Evolutionary conservation across 768 basidiomycete genomes (phyloP), one percentile per base, ranked within the genome.

Genomic region (Pisolithus albus): DNA sequence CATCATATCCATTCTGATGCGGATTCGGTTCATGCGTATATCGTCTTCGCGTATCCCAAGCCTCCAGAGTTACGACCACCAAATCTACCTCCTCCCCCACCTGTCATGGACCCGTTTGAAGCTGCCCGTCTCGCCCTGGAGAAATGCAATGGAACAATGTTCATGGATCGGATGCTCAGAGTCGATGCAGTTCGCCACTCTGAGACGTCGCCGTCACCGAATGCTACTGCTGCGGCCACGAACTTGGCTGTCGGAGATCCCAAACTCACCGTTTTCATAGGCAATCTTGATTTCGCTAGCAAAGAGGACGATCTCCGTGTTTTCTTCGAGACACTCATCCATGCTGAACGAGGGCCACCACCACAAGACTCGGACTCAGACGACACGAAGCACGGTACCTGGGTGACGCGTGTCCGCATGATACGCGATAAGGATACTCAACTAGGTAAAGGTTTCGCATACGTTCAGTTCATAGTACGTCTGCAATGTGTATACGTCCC

Each of bases 371-470:
- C 59, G 18, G 57, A 55, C 11, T 63, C 63, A 7, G 63, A 62
- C 6, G 68, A 36, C 2, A 66, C 69, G 50, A 78, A 73, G 54
- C 62, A 63, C 7, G 65, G 67, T 39, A 65, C 75, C 13, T 92
- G 88, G 88, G 90, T 94, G 16, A 81, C 78, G 7, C 81, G 80
- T 34, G 92, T 96, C n/a, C 79, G 95, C 40, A 82, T 96, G 59
- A 78, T 96, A 47, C 78, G 90, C 44, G 95, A 98, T 65, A 83
- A 82, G 58, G 91, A 88, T 52, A 96, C 92, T 1, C 92, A 92
- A 58, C 78, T 97, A 13, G 95, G 94, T 11, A 96, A 95, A 70
- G 94, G 94, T 5, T 94, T 97, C 65, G 92, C 88, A 9, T 96
- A 97, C 61, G 83, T 98, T 18, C 84, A 92, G 59, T 90, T 97